These are phyloP conservation scores for Microsporum canis DNA, from an alignment of 2,329 filamentous ascomycete genomes.

Conservation along the genomic window DNA sequence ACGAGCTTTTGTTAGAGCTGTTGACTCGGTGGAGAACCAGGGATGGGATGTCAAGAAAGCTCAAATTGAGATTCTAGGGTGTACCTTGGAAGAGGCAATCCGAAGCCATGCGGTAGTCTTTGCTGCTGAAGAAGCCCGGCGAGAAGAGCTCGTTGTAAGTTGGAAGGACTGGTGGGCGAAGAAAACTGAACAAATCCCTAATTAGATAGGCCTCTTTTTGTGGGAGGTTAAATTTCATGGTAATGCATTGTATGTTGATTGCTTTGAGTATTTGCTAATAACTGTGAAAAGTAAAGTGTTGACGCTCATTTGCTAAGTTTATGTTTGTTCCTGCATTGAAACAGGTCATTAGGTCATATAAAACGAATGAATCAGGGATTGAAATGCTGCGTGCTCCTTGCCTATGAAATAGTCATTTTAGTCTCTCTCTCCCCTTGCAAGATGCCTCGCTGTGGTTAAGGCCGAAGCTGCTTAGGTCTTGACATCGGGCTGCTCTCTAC, in stretches of 20 bases:
- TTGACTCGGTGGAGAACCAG: constrained; percentile 64
- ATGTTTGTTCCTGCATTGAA: not conserved
- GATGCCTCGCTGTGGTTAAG: not conserved
- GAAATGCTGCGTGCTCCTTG: not conserved
- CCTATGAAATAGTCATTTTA: not conserved
- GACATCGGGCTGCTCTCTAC: constrained; percentile 86
- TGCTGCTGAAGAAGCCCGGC: constrained; percentile 78
- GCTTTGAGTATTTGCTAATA: not conserved
- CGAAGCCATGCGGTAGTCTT: constrained; percentile 87
- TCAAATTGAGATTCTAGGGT: constrained; percentile 66
- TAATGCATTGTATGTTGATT: not conserved
- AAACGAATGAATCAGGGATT: not conserved
- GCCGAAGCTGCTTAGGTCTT: constrained; percentile 58
- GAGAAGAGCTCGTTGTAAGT: constrained; percentile 55
- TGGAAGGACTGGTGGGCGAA: constrained; percentile 66
- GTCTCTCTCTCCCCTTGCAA: not conserved
- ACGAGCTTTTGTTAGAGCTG: constrained; percentile 69
- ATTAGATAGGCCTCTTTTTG: not conserved
- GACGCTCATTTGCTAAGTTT: not conserved
- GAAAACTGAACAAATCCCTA: constrained; percentile 31
- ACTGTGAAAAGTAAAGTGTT: not conserved
- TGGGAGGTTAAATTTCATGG: not conserved
- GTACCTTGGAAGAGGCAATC: constrained; percentile 75
- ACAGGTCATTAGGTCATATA: not conserved
- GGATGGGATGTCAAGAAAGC: constrained; percentile 56